Conservation (phyloP, 176 grass and related monocot genomes). For the Musa itinerans region DNA sequence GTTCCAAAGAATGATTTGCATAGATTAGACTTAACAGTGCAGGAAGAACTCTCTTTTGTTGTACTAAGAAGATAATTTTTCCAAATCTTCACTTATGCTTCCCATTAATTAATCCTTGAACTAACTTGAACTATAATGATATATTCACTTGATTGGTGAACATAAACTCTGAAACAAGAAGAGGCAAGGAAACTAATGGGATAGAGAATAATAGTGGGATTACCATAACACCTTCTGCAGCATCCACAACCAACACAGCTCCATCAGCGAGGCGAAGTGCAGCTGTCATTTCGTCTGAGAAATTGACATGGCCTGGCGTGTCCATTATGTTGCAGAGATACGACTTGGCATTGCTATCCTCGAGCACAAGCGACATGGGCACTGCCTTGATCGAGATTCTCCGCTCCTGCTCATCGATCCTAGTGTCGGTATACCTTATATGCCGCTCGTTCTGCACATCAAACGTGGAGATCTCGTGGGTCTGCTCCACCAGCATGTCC, state of each 20-base stretch:
- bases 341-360: constrained; percentile 75
- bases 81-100: too few relatives aligned
- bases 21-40: too few relatives aligned
- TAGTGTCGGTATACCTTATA: constrained; percentile 70
- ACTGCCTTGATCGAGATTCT: constrained; percentile 94
- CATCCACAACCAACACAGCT: constrained; percentile 81
- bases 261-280: constrained; percentile 78
- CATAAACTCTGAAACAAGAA: too few relatives aligned
- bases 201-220: neutral
- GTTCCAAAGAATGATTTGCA: too few relatives aligned
- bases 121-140: too few relatives aligned
- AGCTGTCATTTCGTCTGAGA: constrained; percentile 96
- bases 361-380: constrained; percentile 93
- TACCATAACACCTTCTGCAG: constrained; percentile 97
- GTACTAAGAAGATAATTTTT: too few relatives aligned
- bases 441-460: constrained; percentile 75
- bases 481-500: constrained; percentile 99
- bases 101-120: too few relatives aligned
- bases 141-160: too few relatives aligned
- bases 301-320: constrained; percentile 89
- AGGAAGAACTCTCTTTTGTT: too few relatives aligned
- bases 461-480: constrained; percentile 82
- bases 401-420: constrained; percentile 95
- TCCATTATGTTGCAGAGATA: constrained; percentile 99
- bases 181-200: too few relatives aligned